phyloP scores from a whole-genome alignment of 2,329 filamentous ascomycete species.

The Colletotrichum tabaci region DNA sequence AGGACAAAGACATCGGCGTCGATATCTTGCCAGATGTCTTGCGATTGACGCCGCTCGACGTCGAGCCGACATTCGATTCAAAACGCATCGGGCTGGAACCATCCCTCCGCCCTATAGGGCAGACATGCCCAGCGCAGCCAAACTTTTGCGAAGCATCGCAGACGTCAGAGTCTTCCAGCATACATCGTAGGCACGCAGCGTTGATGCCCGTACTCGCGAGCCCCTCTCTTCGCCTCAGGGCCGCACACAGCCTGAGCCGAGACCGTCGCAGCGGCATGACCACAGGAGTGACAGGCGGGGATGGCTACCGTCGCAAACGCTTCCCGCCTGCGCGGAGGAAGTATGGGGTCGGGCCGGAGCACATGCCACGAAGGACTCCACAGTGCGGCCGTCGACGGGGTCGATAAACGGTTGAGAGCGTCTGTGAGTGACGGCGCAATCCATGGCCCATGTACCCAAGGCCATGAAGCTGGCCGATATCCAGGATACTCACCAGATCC shows the following conservation, averaged over 20 bases:
- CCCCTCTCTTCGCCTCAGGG: neutral
- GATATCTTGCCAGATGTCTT: neutral
- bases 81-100: neutral
- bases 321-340: conserved; percentile 2
- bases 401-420: conserved; percentile 15
- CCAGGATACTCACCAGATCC: neutral
- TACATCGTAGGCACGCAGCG: neutral
- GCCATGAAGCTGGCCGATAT: neutral
- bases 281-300: neutral
- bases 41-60: neutral
- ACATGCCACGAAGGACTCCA: conserved; percentile 1
- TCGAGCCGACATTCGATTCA: neutral
- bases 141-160: neutral
- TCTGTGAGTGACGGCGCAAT: neutral
- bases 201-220: neutral
- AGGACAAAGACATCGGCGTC: neutral
- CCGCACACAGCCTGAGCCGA: neutral
- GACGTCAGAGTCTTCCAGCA: neutral
- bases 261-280: neutral
- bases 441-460: neutral
- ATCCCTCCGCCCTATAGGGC: neutral
- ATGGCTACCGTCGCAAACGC: conserved; percentile 1
- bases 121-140: neutral
- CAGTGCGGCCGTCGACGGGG: conserved; percentile 8
- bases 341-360: conserved; percentile 8